A percentile compares a stretch with the other conserved stretches of the same genome.
phyloP scores from a whole-genome alignment of 495 filamentous ascomycete species.

The Ascodesmis nigricans region DNA sequence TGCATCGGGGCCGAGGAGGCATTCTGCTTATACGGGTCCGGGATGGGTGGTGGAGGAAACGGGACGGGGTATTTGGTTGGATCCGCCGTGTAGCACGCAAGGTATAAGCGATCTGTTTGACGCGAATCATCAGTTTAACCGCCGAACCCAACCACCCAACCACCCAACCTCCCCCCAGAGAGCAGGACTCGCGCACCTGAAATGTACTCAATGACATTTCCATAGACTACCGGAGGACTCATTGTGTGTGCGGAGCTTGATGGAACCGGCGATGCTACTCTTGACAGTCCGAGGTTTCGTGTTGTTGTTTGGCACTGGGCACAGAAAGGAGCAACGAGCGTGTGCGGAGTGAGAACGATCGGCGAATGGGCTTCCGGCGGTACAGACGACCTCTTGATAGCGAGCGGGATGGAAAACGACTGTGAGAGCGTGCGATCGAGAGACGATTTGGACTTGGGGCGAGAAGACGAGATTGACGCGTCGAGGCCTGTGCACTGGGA shows the following conservation, averaged over 20 bases:
- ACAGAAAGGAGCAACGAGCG: too few species aligned
- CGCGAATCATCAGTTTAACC: background rate
- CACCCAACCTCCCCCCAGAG: background rate
- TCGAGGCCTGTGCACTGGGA: too few species aligned
- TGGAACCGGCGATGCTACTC: too few species aligned
- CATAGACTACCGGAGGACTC: slow-evolving; percentile 24
- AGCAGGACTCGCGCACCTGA: slow-evolving; percentile 30
- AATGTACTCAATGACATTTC: slow-evolving; percentile 59
- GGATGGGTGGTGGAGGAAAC: slow-evolving; percentile 57
- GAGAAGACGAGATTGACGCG: too few species aligned
- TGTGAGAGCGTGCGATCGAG: too few species aligned
- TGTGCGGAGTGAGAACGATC: too few species aligned
- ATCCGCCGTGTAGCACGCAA: slow-evolving; percentile 70
- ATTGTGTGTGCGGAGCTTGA: background rate
- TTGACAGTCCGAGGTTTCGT: too few species aligned
- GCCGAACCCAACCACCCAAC: background rate
- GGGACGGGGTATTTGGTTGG: slow-evolving; percentile 58
- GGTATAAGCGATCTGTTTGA: slow-evolving; percentile 56
- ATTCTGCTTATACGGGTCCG: slow-evolving; percentile 31
- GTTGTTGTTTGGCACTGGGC: slow-evolving; percentile 1
- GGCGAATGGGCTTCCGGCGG: too few species aligned
- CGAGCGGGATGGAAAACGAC: too few species aligned
- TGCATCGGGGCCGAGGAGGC: slow-evolving; percentile 59
- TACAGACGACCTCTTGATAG: too few species aligned
- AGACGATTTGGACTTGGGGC: too few species aligned